phyloP scores from a whole-genome alignment of 75 land plant genomes.

The Cupressus sempervirens region DNA sequence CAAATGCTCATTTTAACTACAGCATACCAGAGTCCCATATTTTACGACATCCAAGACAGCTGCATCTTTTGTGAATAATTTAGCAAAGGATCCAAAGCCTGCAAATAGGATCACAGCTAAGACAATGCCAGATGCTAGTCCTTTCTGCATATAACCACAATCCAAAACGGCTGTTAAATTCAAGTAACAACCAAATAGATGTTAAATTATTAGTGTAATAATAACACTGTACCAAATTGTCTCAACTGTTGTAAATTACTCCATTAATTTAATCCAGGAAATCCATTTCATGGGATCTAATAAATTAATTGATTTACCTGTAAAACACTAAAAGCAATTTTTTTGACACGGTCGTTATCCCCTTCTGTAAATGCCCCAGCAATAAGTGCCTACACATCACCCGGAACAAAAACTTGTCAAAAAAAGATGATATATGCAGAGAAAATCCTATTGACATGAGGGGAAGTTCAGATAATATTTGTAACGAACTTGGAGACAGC shows the following conservation, averaged over 20 bases:
- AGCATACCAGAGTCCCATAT: conserved; percentile 60
- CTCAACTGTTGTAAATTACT: background rate
- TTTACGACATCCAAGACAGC: conserved; percentile 52
- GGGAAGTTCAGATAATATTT: background rate
- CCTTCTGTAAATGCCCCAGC: conserved; percentile 71
- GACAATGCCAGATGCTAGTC: conserved; percentile 54
- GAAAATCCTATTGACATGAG: background rate
- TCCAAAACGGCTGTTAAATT: background rate
- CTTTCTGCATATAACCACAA: conserved; percentile 41
- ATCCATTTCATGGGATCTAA: background rate
- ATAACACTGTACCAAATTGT: background rate
- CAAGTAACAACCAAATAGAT: background rate
- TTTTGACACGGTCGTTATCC: conserved; percentile 61
- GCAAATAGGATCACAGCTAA: conserved; percentile 48
- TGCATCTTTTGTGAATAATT: conserved; percentile 71
- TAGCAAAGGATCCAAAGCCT: conserved; percentile 56
- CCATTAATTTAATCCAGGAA: background rate
- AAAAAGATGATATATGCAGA: background rate
- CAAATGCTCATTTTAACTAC: background rate
- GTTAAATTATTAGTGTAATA: background rate
- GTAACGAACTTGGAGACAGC: background rate
- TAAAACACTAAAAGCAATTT: conserved; percentile 53
- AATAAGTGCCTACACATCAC: conserved; percentile 62
- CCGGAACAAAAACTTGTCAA: background rate
- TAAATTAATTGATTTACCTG: conserved; percentile 41